Percentiles rank a stretch among this genome's conserved stretches.
Conservation (phyloP, 352 stramenopile genomes). For the Phytophthora pistaciae region DNA sequence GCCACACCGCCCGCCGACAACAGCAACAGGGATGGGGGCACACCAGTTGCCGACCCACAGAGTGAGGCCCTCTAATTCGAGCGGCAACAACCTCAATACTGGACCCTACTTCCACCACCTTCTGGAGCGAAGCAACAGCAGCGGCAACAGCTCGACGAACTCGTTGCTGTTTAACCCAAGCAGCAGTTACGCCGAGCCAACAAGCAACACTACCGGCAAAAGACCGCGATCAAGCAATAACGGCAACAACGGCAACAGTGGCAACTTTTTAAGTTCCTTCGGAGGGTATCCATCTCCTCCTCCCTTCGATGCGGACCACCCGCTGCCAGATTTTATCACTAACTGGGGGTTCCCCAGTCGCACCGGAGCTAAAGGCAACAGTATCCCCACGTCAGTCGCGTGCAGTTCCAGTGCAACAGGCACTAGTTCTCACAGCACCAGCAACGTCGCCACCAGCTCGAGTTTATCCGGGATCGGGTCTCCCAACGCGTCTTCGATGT, state of each 20-base stretch:
- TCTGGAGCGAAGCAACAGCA: constrained; percentile 33
- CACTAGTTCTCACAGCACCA: constrained; percentile 8
- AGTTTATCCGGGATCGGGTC: constrained; percentile 46
- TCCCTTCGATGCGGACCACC: constrained; percentile 54
- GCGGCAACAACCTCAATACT: constrained; percentile 9
- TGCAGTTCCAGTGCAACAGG: constrained; percentile 12
- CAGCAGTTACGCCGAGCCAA: constrained; percentile 17
- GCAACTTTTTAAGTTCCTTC: constrained; percentile 35
- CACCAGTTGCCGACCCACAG: constrained; percentile 33
- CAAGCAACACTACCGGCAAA: constrained; percentile 18
- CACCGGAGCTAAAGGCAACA: constrained; percentile 12
- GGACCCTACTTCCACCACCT: constrained; percentile 42
- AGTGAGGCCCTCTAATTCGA: constrained; percentile 22
- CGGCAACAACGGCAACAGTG: constrained; percentile 27
- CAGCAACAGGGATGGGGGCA: constrained; percentile 16
- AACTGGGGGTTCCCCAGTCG: constrained; percentile 44
- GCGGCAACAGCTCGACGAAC: constrained; percentile 29
- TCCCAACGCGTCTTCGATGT: constrained; percentile 52
- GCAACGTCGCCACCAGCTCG: constrained; percentile 14
- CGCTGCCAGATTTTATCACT: constrained; percentile 54
- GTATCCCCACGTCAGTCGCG: constrained; percentile 10
- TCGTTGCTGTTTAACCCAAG: constrained; percentile 25
- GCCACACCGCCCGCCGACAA: constrained; percentile 18
- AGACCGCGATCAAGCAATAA: constrained; percentile 29
- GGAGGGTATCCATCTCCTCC: constrained; percentile 34